Percentiles rank a stretch among this genome's conserved stretches.
These are phyloP conservation scores for Stachybotrys echinatus DNA, from an alignment of 2,329 filamentous ascomycete species.

Conservation along the genomic window DNA sequence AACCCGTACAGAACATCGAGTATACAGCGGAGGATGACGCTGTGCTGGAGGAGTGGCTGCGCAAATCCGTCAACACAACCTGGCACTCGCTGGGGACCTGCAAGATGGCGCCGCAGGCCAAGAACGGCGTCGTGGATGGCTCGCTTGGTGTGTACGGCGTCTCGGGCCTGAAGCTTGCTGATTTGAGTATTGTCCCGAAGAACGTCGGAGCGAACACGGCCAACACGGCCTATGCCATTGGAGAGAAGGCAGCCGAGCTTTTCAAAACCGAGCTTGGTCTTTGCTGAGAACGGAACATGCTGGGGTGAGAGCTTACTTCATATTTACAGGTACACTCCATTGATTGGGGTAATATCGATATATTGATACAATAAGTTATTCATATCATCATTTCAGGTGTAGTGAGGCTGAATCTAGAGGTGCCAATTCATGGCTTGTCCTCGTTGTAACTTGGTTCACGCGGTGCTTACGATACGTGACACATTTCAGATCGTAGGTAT, in stretches of 20 bases:
- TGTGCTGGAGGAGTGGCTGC: slow-evolving; percentile 35
- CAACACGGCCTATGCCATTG: background rate
- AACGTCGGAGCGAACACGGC: slow-evolving; percentile 36
- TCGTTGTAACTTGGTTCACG: too few species aligned
- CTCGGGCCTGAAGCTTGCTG: slow-evolving; percentile 29
- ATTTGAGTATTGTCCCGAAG: slow-evolving; percentile 23
- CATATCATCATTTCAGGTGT: too few species aligned
- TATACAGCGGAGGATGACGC: slow-evolving; percentile 42
- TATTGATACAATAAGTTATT: too few species aligned
- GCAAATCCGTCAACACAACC: slow-evolving; percentile 28
- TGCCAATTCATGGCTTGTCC: too few species aligned
- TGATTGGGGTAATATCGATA: too few species aligned
- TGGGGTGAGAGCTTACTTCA: background rate
- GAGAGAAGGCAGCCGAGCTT: background rate
- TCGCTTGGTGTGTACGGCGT: slow-evolving; percentile 34
- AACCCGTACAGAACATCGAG: slow-evolving; percentile 29
- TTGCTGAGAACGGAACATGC: background rate
- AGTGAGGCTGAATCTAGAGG: too few species aligned
- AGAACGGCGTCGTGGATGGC: slow-evolving; percentile 33
- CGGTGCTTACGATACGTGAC: too few species aligned
- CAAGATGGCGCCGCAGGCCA: slow-evolving; percentile 31
- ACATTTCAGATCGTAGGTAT: too few species aligned
- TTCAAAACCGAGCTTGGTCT: background rate
- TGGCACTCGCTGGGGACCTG: slow-evolving; percentile 38
- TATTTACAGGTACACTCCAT: background rate